phyloP scores from a whole-genome alignment of 345 rosid genomes.

The Ceriops zippeliana region DNA sequence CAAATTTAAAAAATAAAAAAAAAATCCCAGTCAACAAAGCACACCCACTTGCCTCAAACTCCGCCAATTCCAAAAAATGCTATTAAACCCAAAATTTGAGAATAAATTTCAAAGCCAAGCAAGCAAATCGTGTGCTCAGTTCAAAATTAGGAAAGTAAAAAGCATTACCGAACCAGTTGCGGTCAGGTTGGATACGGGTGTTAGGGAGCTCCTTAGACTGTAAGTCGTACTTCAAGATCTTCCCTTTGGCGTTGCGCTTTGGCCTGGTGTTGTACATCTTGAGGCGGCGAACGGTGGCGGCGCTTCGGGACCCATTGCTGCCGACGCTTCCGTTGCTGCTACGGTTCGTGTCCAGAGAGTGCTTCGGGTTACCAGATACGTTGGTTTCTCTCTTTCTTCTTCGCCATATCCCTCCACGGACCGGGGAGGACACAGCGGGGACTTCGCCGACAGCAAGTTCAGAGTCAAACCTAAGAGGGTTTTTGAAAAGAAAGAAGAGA shows the following conservation, averaged over 20 bases:
- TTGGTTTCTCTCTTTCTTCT: slow-evolving; percentile 59
- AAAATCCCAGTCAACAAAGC: background rate
- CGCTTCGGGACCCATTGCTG: slow-evolving; percentile 43
- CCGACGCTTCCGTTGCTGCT: slow-evolving; percentile 38
- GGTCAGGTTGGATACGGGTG: slow-evolving; percentile 78
- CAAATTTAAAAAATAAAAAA: background rate
- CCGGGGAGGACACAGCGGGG: no score
- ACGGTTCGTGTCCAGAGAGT: slow-evolving; percentile 83
- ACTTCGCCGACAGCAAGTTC: no score
- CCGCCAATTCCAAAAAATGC: no score
- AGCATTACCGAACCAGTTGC: slow-evolving; percentile 77
- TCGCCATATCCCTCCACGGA: slow-evolving; percentile 11
- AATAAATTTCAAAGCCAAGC: background rate
- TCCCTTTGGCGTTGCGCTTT: slow-evolving; percentile 52
- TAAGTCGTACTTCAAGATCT: slow-evolving; percentile 56
- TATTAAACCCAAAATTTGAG: background rate
- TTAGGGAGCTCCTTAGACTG: slow-evolving; percentile 74
- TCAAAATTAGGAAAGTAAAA: background rate
- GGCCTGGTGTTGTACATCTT: slow-evolving; percentile 78
- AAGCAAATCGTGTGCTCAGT: background rate
- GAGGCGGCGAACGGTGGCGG: slow-evolving; percentile 83
- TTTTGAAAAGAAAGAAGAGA: no score
- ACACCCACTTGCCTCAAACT: background rate
- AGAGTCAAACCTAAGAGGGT: no score
- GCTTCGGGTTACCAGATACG: slow-evolving; percentile 84